Percentiles rank a stretch among this genome's conserved stretches.
phyloP scores from a whole-genome alignment of 176 grass and related monocot species.

The Oropetium thomaeum region DNA sequence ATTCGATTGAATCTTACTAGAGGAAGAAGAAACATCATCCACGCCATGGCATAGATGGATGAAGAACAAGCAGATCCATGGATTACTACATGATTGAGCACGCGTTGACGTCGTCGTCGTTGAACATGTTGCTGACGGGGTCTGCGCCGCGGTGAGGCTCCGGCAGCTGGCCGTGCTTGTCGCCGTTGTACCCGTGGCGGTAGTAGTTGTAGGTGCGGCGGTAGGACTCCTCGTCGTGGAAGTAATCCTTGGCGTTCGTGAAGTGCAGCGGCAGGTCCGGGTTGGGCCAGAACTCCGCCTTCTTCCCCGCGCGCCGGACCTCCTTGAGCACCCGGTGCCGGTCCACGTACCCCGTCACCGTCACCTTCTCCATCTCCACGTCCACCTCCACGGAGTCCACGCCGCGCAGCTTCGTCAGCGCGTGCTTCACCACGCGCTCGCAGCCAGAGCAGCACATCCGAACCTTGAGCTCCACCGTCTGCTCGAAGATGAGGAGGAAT shows the following conservation, averaged over 20 bases:
- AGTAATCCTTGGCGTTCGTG: slow-evolving; percentile 81
- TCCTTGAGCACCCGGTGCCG: slow-evolving; percentile 82
- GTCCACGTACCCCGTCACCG: slow-evolving; percentile 93
- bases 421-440: slow-evolving; percentile 85
- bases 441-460: slow-evolving; percentile 96
- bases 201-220: slow-evolving; percentile 91
- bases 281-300: slow-evolving; percentile 99
- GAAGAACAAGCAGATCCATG: no score
- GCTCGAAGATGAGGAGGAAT: no score
- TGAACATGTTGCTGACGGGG: slow-evolving; percentile 98
- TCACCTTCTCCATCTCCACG: slow-evolving; percentile 94
- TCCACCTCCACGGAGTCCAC: slow-evolving; percentile 89
- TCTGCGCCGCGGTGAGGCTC: slow-evolving; percentile 70
- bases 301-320: slow-evolving; percentile 85
- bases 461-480: slow-evolving; percentile 97
- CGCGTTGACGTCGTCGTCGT: slow-evolving; percentile 93
- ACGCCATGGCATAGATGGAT: no score
- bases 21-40: no score
- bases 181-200: slow-evolving; percentile 90
- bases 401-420: slow-evolving; percentile 59
- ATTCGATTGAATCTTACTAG: no score
- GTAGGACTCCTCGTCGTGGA: slow-evolving; percentile 86
- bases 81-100: slow-evolving; percentile 68
- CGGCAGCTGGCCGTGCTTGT: slow-evolving; percentile 75
- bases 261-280: slow-evolving; percentile 68